Base-by-base conservation (phyloP, 305 asterid species). In the Fraxinus paxiana region DNA sequence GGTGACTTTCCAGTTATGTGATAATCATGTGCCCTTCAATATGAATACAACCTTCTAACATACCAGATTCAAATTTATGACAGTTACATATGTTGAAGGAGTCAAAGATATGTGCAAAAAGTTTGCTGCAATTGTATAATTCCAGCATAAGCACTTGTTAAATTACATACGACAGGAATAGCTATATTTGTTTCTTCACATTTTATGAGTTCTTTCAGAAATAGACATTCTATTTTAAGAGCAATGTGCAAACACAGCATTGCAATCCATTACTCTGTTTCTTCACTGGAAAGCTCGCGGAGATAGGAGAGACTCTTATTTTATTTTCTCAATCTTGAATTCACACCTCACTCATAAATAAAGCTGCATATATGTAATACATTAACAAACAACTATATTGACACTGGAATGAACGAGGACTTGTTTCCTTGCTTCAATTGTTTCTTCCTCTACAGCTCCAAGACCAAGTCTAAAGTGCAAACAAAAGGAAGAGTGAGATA, bases 371-470 rank as follows among this genome's bases (percentile, higher is more conserved):
- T 80, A 79, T 75, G 48, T 81, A 67, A 5, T 76, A 76, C 87
- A 74, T 77, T 18, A 75, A 78, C 85, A 79, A 82, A 81, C 85
- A 82, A 8, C 72, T 73, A 81, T 0, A 67, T 76, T 81, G 82
- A 69, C 83, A 78, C 72, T 59, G 54, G 73, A 79, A 84, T 18
- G 35, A 76, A 77, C 15, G 81, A 63, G 73, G 86, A 30, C 79
- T 85, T 79, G 83, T 67, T 43, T 41, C 59, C 83, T 54, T 86
- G 83, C 85, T 81, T 86, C 82, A 81, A 77, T 35, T 76, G 20
- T 56, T 84, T 83, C 71, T 76, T 41, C 80, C 83, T 65, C 81
- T 88, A 83, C 83, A 90, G 90, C 91, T 90, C 93, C 93, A 88
- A 80, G 81, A 90, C 93, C 88, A 88, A 83, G 82, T 65, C 82